Percentiles rank a stretch among this genome's conserved stretches.
Evolutionary conservation across 768 basidiomycete genomes (phyloP).

Genomic region (Rhodotorula babjevae): DNA sequence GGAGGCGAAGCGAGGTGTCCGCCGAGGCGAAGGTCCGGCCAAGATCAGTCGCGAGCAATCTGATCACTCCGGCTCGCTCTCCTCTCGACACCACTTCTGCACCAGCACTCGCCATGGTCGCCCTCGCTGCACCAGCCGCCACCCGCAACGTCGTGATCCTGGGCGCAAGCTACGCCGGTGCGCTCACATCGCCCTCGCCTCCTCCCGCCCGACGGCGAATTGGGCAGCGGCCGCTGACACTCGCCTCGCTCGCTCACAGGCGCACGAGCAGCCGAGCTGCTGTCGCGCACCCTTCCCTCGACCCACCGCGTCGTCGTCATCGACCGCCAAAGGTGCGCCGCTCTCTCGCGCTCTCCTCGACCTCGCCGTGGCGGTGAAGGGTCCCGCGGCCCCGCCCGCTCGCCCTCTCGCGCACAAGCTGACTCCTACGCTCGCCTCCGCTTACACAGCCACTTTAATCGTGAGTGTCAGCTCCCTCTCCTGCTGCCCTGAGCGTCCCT

Average conservation of each 20-base stretch:
- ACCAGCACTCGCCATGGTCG: slow-evolving; percentile 7
- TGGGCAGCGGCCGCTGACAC: not conserved
- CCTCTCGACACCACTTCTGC: not conserved
- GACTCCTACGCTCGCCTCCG: not conserved
- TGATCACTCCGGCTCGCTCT: too few species aligned
- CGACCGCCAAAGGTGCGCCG: slow-evolving; percentile 39
- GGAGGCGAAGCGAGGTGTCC: too few species aligned
- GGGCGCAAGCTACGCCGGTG: slow-evolving; percentile 38
- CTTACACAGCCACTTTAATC: slow-evolving; percentile 36
- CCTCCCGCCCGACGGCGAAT: not conserved
- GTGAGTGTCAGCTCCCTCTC: slow-evolving; percentile 18
- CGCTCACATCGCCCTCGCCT: not conserved
- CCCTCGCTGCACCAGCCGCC: not conserved
- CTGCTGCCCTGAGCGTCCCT: not conserved
- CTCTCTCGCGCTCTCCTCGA: not conserved
- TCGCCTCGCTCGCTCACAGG: slow-evolving; percentile 15
- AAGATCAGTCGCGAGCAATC: not conserved
- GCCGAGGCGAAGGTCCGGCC: too few species aligned
- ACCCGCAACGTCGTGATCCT: slow-evolving; percentile 41
- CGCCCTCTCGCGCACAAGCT: not conserved
- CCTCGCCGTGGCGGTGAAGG: too few species aligned
- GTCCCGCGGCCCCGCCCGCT: slow-evolving; percentile 1
- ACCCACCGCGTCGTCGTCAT: slow-evolving; percentile 41
- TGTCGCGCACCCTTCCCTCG: slow-evolving; percentile 31
- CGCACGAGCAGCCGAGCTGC: slow-evolving; percentile 35